phyloP scores from a whole-genome alignment of 768 basidiomycete genomes.

The Mycena alexandri region DNA sequence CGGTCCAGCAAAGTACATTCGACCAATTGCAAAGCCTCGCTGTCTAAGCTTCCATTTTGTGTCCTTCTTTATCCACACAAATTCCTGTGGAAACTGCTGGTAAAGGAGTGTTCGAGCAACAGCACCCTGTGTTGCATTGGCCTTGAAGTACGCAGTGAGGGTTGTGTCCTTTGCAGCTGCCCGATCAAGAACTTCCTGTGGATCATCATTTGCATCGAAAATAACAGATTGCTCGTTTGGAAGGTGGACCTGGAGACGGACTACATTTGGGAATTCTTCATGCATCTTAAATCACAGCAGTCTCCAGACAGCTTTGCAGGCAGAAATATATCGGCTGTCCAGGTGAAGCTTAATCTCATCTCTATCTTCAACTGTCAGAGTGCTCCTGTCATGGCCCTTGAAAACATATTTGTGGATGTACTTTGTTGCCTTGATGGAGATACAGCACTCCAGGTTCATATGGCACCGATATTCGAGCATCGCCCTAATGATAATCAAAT shows the following conservation, averaged over 20 bases:
- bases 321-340: slow-evolving; percentile 8
- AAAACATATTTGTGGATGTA: too few relatives aligned
- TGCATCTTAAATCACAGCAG: slow-evolving; percentile 45
- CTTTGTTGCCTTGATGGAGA: slow-evolving; percentile 46
- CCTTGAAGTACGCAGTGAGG: slow-evolving; percentile 40
- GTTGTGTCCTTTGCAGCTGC: slow-evolving; percentile 24
- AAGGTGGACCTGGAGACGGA: slow-evolving; percentile 50
- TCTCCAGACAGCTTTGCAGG: slow-evolving; percentile 9
- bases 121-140: slow-evolving; percentile 31
- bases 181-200: slow-evolving; percentile 23
- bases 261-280: slow-evolving; percentile 46
- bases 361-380: slow-evolving; percentile 42
- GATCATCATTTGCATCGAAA: slow-evolving; percentile 41
- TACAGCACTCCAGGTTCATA: slow-evolving; percentile 55
- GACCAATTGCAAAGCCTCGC: slow-evolving; percentile 44
- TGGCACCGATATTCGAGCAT: slow-evolving; percentile 49
- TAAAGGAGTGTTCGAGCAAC: slow-evolving; percentile 37
- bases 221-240: slow-evolving; percentile 45
- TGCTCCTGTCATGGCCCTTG: slow-evolving; percentile 12
- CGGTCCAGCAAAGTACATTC: slow-evolving; percentile 49
- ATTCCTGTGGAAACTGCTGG: slow-evolving; percentile 43
- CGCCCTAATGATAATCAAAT: background rate
- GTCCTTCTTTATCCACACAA: slow-evolving; percentile 36
- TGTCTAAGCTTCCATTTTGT: slow-evolving; percentile 23
- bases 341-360: slow-evolving; percentile 9